phyloP scores from a whole-genome alignment of 306 rosid genomes.

The Carpinus viminea region DNA sequence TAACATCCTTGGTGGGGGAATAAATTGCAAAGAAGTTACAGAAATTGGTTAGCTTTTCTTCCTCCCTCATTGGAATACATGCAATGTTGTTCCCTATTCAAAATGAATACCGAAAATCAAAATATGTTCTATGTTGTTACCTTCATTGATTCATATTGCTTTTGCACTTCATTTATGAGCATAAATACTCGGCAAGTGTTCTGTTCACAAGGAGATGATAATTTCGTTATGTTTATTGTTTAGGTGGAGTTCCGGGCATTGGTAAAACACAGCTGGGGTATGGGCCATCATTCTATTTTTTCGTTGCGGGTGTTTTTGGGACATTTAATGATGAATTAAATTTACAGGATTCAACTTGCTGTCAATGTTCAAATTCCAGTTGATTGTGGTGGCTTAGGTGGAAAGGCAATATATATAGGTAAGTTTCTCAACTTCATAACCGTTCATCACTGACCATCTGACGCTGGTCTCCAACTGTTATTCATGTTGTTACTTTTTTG shows the following conservation, averaged over 20 bases:
- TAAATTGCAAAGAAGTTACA: conserved; percentile 82
- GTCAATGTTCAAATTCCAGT: conserved; percentile 87
- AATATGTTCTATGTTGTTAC: not conserved
- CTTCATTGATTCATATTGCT: not conserved
- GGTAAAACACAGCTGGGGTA: conserved; percentile 99
- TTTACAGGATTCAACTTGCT: conserved; percentile 87
- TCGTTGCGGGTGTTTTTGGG: conserved; percentile 9
- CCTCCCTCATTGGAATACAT: not conserved
- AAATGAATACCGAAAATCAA: not conserved
- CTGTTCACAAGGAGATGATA: conserved; percentile 17
- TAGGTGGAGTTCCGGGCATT: conserved; percentile 96
- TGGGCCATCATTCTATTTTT: conserved; percentile 21
- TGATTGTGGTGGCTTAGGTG: conserved; percentile 80
- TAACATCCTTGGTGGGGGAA: conserved; percentile 86
- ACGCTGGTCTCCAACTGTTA: conserved; percentile 20
- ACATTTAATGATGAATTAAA: conserved; percentile 22
- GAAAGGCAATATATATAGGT: conserved; percentile 93
- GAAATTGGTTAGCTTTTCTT: conserved; percentile 69
- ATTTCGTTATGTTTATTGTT: conserved; percentile 16
- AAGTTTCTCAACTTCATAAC: conserved; percentile 22
- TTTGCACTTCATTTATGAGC: conserved; percentile 10
- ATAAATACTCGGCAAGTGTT: conserved; percentile 8
- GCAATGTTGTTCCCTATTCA: not conserved
- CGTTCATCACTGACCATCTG: conserved; percentile 19
- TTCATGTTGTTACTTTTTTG: conserved; percentile 26